These are phyloP conservation scores for Paramecium primaurelia DNA, from an alignment of 73 alveolate species.

Conservation along the genomic window DNA sequence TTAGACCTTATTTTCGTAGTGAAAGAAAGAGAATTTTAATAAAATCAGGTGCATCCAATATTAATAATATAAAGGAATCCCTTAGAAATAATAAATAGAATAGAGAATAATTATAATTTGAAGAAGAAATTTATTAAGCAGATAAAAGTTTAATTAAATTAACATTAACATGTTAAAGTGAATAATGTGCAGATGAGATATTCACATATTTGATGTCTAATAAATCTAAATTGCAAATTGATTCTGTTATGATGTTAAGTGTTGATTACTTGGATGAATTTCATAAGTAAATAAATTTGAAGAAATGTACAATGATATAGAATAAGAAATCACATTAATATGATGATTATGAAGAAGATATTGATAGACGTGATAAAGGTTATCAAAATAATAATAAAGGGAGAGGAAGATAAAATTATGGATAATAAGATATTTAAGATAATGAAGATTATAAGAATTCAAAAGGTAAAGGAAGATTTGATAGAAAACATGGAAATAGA, in stretches of 20 bases:
- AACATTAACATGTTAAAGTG: not conserved
- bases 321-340: not conserved
- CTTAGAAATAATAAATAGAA: not conserved
- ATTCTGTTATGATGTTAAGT: not conserved
- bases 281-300: not conserved
- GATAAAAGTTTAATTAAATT: not conserved
- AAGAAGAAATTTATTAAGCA: not conserved
- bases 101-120: not conserved
- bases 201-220: not conserved
- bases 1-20: not conserved
- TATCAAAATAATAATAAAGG: not conserved
- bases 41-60: not conserved
- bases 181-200: not conserved
- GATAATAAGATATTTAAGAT: not conserved
- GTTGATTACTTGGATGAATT: conserved; percentile 7
- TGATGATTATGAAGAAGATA: not conserved
- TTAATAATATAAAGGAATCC: not conserved
- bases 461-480: not conserved
- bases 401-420: not conserved
- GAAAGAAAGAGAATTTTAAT: not conserved
- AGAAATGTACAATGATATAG: not conserved
- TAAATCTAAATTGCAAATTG: not conserved
- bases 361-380: not conserved
- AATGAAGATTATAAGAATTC: not conserved
- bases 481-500: not conserved